Evolutionary conservation across 2,329 filamentous ascomycete genomes (phyloP), one percentile per base, ranked within the genome.

Genomic region (Trichophyton benhamiae): DNA sequence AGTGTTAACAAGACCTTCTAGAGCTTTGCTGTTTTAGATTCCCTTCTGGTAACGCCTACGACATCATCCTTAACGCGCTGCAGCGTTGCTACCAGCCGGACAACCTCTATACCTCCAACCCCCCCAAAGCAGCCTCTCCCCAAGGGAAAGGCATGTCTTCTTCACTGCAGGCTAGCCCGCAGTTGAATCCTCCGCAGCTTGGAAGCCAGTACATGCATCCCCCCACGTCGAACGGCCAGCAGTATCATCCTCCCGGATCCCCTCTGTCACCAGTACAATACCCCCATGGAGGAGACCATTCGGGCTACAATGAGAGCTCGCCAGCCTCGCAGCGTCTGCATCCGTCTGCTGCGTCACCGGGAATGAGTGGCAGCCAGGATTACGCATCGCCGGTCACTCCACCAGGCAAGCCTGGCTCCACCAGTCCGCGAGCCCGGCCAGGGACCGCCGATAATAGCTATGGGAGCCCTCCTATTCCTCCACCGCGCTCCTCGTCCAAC

Each of bases 401-500:
- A 8, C 41, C 55, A 30, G 55, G 30, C 36, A 57, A 41, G 17
- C 22, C 60, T 20, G 30, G 15, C 13, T 38, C 61, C 11, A 58
- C 11, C 36, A 60, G 33, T 52, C 15, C 62, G 67, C 68, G 59
- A 60, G 66, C 58, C 66, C 72, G 62, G 59, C 72, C 46, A 62
- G 66, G 42, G 67, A 69, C 71, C 48, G 70, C 75, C 60, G 76
- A 82, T 76, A 75, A 82, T 79, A 38, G 33, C 9, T 74, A 84
- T 81, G 77, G 75, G 62, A 74, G 74, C 33, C 84, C 87, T 60
- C 87, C 88, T 25, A 81, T 89, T 67, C 86, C 87, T 61, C 91
- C 88, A 57, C 88, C 89, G 41, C 84, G 91, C 69, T 91, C 88
- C 6, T 95, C 91, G 13, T 94, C 89, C 49, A 87, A 84, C 65